These are phyloP conservation scores for Phytophthora hibernalis DNA, from an alignment of 352 stramenopile genomes.

Conservation along the genomic window DNA sequence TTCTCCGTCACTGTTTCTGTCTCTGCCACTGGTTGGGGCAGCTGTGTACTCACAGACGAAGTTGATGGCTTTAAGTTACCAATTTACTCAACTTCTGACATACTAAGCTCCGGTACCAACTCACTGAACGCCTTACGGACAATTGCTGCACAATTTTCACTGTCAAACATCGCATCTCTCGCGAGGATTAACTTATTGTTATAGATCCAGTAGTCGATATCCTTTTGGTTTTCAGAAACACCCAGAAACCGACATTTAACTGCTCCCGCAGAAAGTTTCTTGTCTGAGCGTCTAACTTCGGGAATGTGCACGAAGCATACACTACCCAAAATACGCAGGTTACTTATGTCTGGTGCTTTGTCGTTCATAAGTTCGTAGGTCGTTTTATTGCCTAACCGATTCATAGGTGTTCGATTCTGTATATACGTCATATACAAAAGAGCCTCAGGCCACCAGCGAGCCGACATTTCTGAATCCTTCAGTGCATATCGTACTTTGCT, in stretches of 20 bases:
- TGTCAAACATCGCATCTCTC: background rate
- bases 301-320: conserved; percentile 9
- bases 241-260: conserved; percentile 4
- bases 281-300: background rate
- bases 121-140: background rate
- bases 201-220: background rate
- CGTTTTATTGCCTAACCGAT: background rate
- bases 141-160: background rate
- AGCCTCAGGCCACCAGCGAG: conserved; percentile 4
- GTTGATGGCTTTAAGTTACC: background rate
- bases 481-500: background rate
- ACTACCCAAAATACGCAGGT: background rate
- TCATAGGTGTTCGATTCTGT: conserved; percentile 8
- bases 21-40: background rate
- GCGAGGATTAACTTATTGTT: conserved; percentile 2
- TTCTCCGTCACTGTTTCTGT: no score
- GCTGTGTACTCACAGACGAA: no score
- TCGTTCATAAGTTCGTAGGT: conserved; percentile 5
- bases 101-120: background rate
- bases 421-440: conserved; percentile 1
- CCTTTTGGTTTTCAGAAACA: conserved; percentile 6
- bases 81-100: background rate
- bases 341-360: background rate
- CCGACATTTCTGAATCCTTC: background rate
- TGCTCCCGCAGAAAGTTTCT: conserved; percentile 6